These are phyloP conservation scores for Ensete ventricosum DNA, from an alignment of 176 grass and related monocot species.

Conservation along the genomic window DNA sequence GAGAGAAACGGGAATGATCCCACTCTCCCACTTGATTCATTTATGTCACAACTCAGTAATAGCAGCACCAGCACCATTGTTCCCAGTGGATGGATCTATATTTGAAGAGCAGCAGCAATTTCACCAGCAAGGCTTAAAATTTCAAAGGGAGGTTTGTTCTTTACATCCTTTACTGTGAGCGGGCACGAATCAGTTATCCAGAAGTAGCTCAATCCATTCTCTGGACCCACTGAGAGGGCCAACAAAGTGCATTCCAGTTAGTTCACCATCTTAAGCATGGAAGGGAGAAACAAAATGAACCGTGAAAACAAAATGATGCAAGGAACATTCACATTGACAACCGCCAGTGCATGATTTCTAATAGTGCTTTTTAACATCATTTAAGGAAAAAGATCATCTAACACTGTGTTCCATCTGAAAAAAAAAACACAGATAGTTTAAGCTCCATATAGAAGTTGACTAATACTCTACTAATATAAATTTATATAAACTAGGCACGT, in stretches of 20 bases:
- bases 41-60: not conserved
- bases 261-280: not conserved
- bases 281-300: not conserved
- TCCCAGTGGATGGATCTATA: not conserved
- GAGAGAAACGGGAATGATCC: too few species aligned
- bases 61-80: not conserved
- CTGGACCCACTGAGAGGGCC: conserved; percentile 13
- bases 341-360: too few species aligned
- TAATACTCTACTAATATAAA: too few species aligned
- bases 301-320: not conserved
- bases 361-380: too few species aligned
- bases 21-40: too few species aligned
- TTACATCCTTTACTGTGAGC: conserved; percentile 59
- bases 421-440: too few species aligned
- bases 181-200: conserved; percentile 93
- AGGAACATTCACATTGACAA: not conserved
- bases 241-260: not conserved
- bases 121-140: conserved; percentile 78
- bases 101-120: conserved; percentile 70
- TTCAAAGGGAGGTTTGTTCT: conserved; percentile 65
- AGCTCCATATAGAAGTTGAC: too few species aligned
- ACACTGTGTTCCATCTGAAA: too few species aligned
- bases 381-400: too few species aligned
- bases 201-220: conserved; percentile 31
- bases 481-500: too few species aligned